Base-by-base conservation (phyloP, 2,329 filamentous ascomycete genomes). In the Parafenestella ontariensis region DNA sequence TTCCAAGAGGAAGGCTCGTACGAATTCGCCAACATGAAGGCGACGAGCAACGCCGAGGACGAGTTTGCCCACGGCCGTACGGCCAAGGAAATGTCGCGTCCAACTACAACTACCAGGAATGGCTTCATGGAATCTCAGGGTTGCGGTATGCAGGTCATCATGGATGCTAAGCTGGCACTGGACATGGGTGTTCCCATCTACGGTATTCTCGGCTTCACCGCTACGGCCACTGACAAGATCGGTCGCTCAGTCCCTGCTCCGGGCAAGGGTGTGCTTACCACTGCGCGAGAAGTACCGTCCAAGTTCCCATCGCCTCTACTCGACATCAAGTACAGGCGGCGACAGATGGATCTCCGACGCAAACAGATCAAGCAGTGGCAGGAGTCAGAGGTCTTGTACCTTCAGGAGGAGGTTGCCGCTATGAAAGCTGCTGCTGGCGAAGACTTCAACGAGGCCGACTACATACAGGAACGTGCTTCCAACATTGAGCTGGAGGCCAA, bases 91-190 rank as follows among this genome's bases (percentile, higher is more conserved):
- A 99, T 99, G 95, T 99, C 96, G 28, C 89, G 95, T 58, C 95
- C 95, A 4, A 96, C 93, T 5, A 99, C 95, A 40, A 99, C 95
- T 3, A 99, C 95, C 59, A 87, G 95, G 78, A 95, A 93, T 70
- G 95, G 95, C 46, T 99, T 99, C 83, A 98, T 99, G 95, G 95
- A 99, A 80, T 96, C 96, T 3, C 95, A 99, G 79, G 95, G 95
- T 73, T 96, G 92, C 70, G 95, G 96, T 89, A 89, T 99, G 77
- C 95, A 99, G 80, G 85, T 99, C 71, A 94, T 99, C 78, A 99
- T 99, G 95, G 96, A 91, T 61, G 95, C 94, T 51, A 91, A 90
- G 81, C 88, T 99, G 62, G 95, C 95, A 39, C 82, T 99, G 49
- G 95, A 99, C 62, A 99, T 99, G 95, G 95, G 95, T 77, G 92